phyloP scores from a whole-genome alignment of 2,329 filamentous ascomycete species.

The Aspergillus sp. region DNA sequence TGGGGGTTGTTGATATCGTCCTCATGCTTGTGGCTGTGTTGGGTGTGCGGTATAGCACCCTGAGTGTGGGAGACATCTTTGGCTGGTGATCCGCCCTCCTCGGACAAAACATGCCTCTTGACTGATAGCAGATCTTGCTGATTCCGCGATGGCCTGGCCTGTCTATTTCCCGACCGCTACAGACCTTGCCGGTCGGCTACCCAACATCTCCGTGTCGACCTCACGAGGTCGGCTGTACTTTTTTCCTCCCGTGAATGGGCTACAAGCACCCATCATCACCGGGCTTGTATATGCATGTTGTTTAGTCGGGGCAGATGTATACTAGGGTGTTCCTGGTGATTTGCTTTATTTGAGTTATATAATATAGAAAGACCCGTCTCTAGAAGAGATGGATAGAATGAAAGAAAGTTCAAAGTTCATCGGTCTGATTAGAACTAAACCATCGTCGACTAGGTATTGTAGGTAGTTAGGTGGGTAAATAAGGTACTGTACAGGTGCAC shows the following conservation, averaged over 20 bases:
- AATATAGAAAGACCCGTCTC: background rate
- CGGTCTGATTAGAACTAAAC: too few species aligned
- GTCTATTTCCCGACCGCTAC: background rate
- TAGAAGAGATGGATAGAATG: background rate
- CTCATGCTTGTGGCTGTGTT: slow-evolving; percentile 68
- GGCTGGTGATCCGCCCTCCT: slow-evolving; percentile 58
- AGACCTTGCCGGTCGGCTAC: background rate
- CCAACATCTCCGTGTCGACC: background rate
- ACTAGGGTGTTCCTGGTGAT: background rate
- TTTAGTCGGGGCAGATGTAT: background rate
- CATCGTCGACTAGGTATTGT: too few species aligned
- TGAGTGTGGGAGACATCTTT: slow-evolving; percentile 84
- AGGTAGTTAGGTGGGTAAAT: too few species aligned
- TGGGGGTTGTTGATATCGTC: slow-evolving; percentile 76
- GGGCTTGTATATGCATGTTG: background rate
- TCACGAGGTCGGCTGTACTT: background rate
- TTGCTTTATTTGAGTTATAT: background rate
- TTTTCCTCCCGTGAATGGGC: background rate
- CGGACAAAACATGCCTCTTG: background rate
- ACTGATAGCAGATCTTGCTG: background rate
- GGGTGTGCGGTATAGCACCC: slow-evolving; percentile 72
- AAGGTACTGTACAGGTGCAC: too few species aligned
- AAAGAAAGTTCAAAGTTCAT: background rate
- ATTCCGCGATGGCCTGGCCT: background rate
- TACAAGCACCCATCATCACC: background rate